A percentile compares a stretch with the other conserved stretches of the same genome.
Conservation (phyloP, 2,329 filamentous ascomycete species). For the Nannizziopsis arthrosporioides region DNA sequence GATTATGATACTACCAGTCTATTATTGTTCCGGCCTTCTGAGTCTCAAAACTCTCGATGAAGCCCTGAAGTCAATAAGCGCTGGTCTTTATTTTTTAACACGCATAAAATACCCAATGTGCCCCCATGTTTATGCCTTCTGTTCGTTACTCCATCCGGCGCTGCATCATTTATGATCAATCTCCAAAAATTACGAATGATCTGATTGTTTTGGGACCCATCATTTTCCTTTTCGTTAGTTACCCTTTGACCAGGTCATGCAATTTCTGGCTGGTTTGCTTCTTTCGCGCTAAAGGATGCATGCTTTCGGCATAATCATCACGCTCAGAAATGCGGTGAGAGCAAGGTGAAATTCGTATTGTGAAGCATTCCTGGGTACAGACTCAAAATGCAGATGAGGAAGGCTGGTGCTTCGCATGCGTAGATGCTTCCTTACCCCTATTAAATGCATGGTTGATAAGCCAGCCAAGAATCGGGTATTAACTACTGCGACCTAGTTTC, state of each 20-base stretch:
- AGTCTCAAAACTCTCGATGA: not conserved
- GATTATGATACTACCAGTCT: too few relatives aligned
- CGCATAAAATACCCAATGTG: too few relatives aligned
- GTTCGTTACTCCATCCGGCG: too few relatives aligned
- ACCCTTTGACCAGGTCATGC: slow-evolving; percentile 1
- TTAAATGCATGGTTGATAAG: not conserved
- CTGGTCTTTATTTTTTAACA: too few relatives aligned
- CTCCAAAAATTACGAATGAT: slow-evolving; percentile 6
- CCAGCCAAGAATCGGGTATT: not conserved
- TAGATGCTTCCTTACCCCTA: not conserved
- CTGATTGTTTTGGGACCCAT: slow-evolving; percentile 1
- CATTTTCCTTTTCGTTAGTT: not conserved
- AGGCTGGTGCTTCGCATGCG: not conserved
- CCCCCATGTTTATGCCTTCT: too few relatives aligned
- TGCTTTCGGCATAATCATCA: slow-evolving; percentile 3
- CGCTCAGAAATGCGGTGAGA: slow-evolving; percentile 7
- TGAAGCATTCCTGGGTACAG: not conserved
- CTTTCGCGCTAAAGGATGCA: slow-evolving; percentile 6
- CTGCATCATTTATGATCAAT: not conserved
- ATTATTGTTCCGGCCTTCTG: not conserved
- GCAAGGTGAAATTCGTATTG: too few relatives aligned
- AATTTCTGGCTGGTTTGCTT: not conserved
- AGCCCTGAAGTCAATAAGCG: too few relatives aligned
- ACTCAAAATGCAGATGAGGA: not conserved
- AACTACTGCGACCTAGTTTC: too few relatives aligned